phyloP scores from a whole-genome alignment of 257 asterid species.

The Cordia subcordata region DNA sequence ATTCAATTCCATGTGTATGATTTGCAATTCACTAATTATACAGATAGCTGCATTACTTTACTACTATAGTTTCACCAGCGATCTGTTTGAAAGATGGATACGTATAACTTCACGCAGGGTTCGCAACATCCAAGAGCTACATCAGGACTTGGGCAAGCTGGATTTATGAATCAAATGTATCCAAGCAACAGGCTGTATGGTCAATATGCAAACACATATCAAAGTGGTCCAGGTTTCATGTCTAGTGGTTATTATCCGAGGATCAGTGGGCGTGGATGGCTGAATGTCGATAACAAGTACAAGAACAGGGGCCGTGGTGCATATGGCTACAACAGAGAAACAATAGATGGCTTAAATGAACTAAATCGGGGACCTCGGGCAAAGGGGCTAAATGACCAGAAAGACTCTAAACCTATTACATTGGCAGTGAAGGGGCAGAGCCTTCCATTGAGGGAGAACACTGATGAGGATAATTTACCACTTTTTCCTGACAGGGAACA shows the following conservation, averaged over 20 bases:
- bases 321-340: constrained; percentile 17
- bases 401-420: constrained; percentile 23
- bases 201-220: constrained; percentile 22
- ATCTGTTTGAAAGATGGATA: constrained; percentile 1
- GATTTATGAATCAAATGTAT: constrained; percentile 24
- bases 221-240: constrained; percentile 20
- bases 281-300: constrained; percentile 26
- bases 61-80: neutral
- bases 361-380: constrained; percentile 38
- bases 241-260: constrained; percentile 19
- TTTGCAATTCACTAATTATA: too few relatives aligned
- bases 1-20: too few relatives aligned
- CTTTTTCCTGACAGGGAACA: constrained; percentile 28
- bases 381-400: constrained; percentile 27
- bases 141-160: constrained; percentile 23
- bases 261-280: constrained; percentile 27
- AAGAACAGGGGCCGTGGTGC: constrained; percentile 25
- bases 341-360: constrained; percentile 33
- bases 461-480: constrained; percentile 18
- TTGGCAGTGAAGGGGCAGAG: constrained; percentile 32
- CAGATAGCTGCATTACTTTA: neutral
- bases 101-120: constrained; percentile 18
- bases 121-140: constrained; percentile 29
- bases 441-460: constrained; percentile 20
- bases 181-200: constrained; percentile 28